A percentile compares a stretch with the other conserved stretches of the same genome.
phyloP scores from a whole-genome alignment of 306 rosid genomes.

The Trifolium dubium region DNA sequence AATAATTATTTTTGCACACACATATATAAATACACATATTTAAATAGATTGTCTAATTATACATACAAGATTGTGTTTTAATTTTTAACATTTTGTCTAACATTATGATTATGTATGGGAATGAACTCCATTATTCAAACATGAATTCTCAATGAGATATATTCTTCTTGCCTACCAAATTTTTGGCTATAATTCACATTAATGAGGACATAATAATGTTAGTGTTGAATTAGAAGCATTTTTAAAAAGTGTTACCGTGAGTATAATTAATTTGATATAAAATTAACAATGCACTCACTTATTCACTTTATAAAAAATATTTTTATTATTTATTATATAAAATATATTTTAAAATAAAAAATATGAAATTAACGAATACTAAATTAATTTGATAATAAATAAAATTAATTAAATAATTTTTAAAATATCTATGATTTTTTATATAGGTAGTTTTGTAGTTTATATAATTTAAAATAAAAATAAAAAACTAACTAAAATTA shows the following conservation, averaged over 20 bases:
- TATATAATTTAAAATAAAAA: too few species aligned
- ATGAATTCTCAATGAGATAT: constrained; percentile 17
- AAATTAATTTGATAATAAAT: too few species aligned
- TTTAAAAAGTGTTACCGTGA: background rate
- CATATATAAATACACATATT: constrained; percentile 26
- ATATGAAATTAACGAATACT: too few species aligned
- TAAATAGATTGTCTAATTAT: constrained; percentile 15
- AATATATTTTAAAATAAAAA: too few species aligned
- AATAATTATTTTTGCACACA: constrained; percentile 44
- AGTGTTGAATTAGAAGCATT: background rate
- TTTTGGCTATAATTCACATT: background rate
- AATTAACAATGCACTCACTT: too few species aligned
- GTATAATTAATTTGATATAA: too few species aligned
- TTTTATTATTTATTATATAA: too few species aligned
- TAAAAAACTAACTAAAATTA: too few species aligned
- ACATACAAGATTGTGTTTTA: constrained; percentile 13
- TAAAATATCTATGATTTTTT: too few species aligned
- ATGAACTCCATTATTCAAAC: background rate
- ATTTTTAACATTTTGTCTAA: constrained; percentile 21
- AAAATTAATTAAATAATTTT: too few species aligned
- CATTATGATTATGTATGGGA: constrained; percentile 27
- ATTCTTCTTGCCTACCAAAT: background rate
- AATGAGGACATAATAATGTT: background rate
- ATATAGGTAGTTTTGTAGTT: too few species aligned
- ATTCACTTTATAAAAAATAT: too few species aligned